These are phyloP conservation scores for Lentinus brumalis DNA, from an alignment of 768 basidiomycete species.

Conservation along the genomic window DNA sequence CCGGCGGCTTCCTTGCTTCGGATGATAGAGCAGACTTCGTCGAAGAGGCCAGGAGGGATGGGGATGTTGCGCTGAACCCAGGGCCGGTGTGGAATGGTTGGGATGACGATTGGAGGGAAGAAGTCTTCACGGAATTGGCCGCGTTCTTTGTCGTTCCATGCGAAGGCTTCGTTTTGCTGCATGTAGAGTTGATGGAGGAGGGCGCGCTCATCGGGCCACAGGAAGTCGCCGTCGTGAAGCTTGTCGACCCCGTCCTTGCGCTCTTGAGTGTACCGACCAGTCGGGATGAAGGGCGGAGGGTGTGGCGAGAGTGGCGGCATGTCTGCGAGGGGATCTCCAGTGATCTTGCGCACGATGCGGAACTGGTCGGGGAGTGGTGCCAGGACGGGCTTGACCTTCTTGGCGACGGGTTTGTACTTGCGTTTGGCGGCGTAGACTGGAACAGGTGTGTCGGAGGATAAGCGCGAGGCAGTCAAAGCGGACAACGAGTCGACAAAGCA, in stretches of 20 bases:
- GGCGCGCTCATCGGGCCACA: background rate
- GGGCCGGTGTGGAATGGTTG: background rate
- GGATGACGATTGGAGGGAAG: background rate
- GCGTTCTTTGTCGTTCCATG: background rate
- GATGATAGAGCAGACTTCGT: constrained; percentile 32
- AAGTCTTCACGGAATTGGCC: background rate
- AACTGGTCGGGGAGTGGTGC: constrained; percentile 27
- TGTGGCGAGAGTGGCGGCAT: constrained; percentile 24
- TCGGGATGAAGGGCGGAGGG: constrained; percentile 12
- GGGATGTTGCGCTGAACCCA: constrained; percentile 5
- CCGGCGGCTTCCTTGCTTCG: constrained; percentile 37
- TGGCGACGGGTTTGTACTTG: constrained; percentile 36
- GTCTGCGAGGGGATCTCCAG: constrained; percentile 29
- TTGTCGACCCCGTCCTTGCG: background rate
- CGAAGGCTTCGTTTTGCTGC: background rate
- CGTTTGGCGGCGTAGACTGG: background rate
- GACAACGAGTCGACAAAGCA: background rate
- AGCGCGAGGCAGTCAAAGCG: too few species aligned
- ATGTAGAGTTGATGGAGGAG: background rate
- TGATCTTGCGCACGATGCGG: constrained; percentile 29
- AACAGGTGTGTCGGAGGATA: too few species aligned
- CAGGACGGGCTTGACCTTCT: constrained; percentile 30
- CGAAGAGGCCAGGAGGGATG: constrained; percentile 9
- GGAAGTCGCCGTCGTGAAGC: background rate
- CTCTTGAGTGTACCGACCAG: background rate